These are phyloP conservation scores for Fusarium sarcochroum DNA, from an alignment of 2,329 filamentous ascomycete species.

Conservation along the genomic window DNA sequence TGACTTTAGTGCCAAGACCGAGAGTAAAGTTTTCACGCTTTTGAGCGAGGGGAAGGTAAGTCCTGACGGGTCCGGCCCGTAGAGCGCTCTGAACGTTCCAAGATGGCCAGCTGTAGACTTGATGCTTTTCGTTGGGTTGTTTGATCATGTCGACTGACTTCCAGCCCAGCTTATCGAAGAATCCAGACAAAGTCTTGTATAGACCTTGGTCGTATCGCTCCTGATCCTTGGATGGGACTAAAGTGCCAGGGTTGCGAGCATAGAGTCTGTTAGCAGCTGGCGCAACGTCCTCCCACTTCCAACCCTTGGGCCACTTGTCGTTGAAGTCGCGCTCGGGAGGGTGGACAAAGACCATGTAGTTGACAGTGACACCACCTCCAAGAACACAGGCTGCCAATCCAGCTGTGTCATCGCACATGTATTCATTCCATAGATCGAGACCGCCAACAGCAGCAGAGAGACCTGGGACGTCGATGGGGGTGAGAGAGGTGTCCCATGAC, in stretches of 20 bases:
- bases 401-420: slow-evolving; percentile 42
- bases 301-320: slow-evolving; percentile 77
- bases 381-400: slow-evolving; percentile 72
- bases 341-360: slow-evolving; percentile 77
- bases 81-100: slow-evolving; percentile 77
- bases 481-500: slow-evolving; percentile 73
- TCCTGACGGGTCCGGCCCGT: slow-evolving; percentile 77
- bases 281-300: slow-evolving; percentile 71
- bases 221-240: slow-evolving; percentile 74
- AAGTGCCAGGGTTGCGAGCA: slow-evolving; percentile 64
- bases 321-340: slow-evolving; percentile 73
- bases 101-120: slow-evolving; percentile 73
- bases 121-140: slow-evolving; percentile 73
- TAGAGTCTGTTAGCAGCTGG: slow-evolving; percentile 73
- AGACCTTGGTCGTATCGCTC: slow-evolving; percentile 76
- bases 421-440: slow-evolving; percentile 72
- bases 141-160: slow-evolving; percentile 71
- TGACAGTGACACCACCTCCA: slow-evolving; percentile 75
- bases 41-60: slow-evolving; percentile 75
- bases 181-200: slow-evolving; percentile 71
- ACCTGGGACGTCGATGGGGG: slow-evolving; percentile 78
- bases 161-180: slow-evolving; percentile 74
- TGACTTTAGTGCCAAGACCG: slow-evolving; percentile 74
- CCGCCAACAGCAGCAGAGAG: slow-evolving; percentile 70
- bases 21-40: slow-evolving; percentile 74